A percentile compares a stretch with the other conserved stretches of the same genome.
Conservation (phyloP, 2,329 filamentous ascomycete genomes). For the Cucurbitaria berberidis region DNA sequence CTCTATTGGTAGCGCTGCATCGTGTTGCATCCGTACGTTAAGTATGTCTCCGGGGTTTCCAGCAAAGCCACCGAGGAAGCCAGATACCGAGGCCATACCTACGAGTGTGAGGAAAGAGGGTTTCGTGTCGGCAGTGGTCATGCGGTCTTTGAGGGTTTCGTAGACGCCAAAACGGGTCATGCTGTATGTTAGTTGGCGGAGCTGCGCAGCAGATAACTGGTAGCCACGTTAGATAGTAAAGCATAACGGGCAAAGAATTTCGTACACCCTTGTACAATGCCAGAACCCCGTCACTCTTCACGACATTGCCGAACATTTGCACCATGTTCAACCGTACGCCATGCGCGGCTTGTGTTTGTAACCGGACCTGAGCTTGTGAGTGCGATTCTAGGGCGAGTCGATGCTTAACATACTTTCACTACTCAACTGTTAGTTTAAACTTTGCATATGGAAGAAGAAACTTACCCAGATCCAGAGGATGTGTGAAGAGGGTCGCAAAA, state of each 20-base stretch:
- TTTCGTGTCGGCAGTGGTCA: constrained; percentile 58
- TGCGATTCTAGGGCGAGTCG: constrained; percentile 4
- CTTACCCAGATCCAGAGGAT: constrained; percentile 90
- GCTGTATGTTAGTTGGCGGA: constrained; percentile 92
- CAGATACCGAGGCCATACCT: constrained; percentile 80
- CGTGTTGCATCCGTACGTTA: constrained; percentile 99
- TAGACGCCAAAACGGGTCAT: constrained; percentile 97
- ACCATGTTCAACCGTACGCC: constrained; percentile 78
- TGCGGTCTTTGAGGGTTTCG: constrained; percentile 82
- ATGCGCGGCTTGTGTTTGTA: constrained; percentile 77
- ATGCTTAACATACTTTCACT: constrained; percentile 52
- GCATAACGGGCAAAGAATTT: constrained; percentile 3
- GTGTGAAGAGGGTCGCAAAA: constrained; percentile 88
- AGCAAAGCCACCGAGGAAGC: constrained; percentile 84
- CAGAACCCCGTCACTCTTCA: constrained; percentile 74
- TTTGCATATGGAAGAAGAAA: constrained; percentile 2
- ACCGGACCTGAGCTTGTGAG: constrained; percentile 68
- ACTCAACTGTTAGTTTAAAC: constrained; percentile 36
- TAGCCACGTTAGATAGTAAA: constrained; percentile 3
- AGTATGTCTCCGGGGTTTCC: constrained; percentile 96
- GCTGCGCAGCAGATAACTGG: constrained; percentile 84
- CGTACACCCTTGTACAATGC: constrained; percentile 84
- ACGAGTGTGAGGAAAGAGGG: constrained; percentile 80
- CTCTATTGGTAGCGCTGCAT: constrained; percentile 73
- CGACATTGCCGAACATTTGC: constrained; percentile 82